Conservation (phyloP, 768 basidiomycete genomes). For the Leucocoprinus leucothites region DNA sequence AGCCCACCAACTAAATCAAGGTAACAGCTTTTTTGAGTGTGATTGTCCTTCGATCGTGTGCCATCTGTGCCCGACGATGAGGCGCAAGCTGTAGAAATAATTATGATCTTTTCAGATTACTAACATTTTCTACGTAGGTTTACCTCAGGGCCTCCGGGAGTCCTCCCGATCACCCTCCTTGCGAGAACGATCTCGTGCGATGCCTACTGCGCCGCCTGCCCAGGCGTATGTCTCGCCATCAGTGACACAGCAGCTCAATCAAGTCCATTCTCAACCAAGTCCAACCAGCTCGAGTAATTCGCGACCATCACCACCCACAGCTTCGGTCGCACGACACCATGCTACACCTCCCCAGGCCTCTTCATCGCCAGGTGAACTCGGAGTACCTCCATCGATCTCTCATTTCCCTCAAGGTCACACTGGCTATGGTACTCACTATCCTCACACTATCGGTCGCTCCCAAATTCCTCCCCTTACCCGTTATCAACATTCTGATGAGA, state of each 20-base stretch:
- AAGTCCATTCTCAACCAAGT: slow-evolving; percentile 40
- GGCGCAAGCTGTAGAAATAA: slow-evolving; percentile 13
- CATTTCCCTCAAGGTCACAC: slow-evolving; percentile 29
- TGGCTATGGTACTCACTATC: slow-evolving; percentile 45
- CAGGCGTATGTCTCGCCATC: slow-evolving; percentile 44
- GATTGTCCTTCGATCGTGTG: slow-evolving; percentile 14
- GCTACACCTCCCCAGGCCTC: slow-evolving; percentile 22
- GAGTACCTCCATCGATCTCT: slow-evolving; percentile 25
- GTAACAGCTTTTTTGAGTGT: slow-evolving; percentile 32
- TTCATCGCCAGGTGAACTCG: slow-evolving; percentile 1
- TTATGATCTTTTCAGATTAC: slow-evolving; percentile 21
- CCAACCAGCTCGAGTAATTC: slow-evolving; percentile 39
- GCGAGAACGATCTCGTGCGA: slow-evolving; percentile 52
- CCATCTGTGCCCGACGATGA: slow-evolving; percentile 15
- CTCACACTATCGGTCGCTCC: slow-evolving; percentile 62
- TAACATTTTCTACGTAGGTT: slow-evolving; percentile 26
- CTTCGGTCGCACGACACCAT: slow-evolving; percentile 44
- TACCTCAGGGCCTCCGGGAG: slow-evolving; percentile 43
- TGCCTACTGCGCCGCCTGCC: slow-evolving; percentile 57
- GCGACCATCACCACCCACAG: slow-evolving; percentile 36
- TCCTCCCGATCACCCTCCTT: slow-evolving; percentile 47
- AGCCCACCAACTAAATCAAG: slow-evolving; percentile 44
- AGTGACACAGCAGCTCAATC: slow-evolving; percentile 38
- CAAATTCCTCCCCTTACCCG: slow-evolving; percentile 55
- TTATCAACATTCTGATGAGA: slow-evolving; percentile 51